Evolutionary conservation across 2,329 filamentous ascomycete species (phyloP), one percentile per base, ranked within the genome.

Genomic region (Sodiomyces alkalinus): DNA sequence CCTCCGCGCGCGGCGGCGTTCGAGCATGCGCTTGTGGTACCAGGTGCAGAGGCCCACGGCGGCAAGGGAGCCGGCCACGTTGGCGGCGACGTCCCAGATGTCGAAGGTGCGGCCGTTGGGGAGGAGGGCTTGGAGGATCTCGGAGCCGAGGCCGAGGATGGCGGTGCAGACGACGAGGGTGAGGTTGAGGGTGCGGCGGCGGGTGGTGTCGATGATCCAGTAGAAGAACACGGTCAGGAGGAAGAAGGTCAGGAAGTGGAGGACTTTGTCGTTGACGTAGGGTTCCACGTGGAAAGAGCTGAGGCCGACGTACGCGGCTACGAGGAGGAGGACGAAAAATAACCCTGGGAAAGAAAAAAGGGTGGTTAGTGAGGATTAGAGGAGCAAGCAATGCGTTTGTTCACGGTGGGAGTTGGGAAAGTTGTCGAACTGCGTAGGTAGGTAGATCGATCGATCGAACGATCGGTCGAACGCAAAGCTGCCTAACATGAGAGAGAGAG

Each of bases 11-110:
- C 86, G 68, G 48, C 80, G 81, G 36, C 90, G 68, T 52, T 96
- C 87, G 21, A 96, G 60, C 85, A 96, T 96, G 33, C 90, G 77
- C 47, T 80, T 79, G 55, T 98, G 90, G 49, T 98, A 98, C 80
- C 81, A 87, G 32, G 74, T 76, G 49, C 81, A 92, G 13, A 92
- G 49, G 0, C 64, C 75, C 13, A 94, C 48, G 0, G 71, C 85
- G 1, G 63, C 58, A 10, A 80, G 53, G 38, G 80, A 87, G 22
- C 90, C 90, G 22, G 81, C 57, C 1, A 93, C 54, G 49, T 98
- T 98, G 46, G 86, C 85, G 29, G 83, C 61, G 36, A 98, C 81
- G 48, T 96, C 83, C 45, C 77, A 82, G 27, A 78, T 57, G 46
- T 98, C 90, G 39, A 76, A 74, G 11, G 62, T 52, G 35, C 77